These are phyloP conservation scores for Neolecta irregularis DNA, from an alignment of 1,139 yeast species.

Conservation along the genomic window DNA sequence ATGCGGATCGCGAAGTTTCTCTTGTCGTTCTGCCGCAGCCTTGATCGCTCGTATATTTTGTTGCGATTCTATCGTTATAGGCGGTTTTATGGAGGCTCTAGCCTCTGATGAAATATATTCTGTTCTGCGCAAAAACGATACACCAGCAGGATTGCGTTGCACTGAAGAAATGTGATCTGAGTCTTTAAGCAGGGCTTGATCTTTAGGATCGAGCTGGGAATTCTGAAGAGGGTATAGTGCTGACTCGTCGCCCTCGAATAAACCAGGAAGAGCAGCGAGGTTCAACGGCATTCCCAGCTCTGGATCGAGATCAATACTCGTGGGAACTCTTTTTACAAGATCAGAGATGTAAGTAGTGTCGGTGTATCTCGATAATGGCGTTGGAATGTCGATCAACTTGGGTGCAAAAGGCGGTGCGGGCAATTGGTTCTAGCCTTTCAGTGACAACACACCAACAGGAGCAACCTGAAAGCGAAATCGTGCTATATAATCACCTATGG, in stretches of 20 bases:
- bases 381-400: slow-evolving; percentile 45
- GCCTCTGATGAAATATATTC: slow-evolving; percentile 55
- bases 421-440: slow-evolving; percentile 60
- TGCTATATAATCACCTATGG: too few species aligned
- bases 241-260: slow-evolving; percentile 47
- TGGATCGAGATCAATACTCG: slow-evolving; percentile 48
- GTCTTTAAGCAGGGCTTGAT: slow-evolving; percentile 61
- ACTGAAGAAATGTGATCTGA: slow-evolving; percentile 30
- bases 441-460: too few species aligned
- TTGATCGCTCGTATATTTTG: slow-evolving; percentile 12
- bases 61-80: slow-evolving; percentile 19
- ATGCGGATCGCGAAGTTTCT: slow-evolving; percentile 35
- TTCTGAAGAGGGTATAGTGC: slow-evolving; percentile 24
- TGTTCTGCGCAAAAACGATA: slow-evolving; percentile 81
- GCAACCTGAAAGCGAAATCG: too few species aligned
- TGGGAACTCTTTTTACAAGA: slow-evolving; percentile 59
- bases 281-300: slow-evolving; percentile 77
- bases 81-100: slow-evolving; percentile 19
- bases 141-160: slow-evolving; percentile 26
- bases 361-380: slow-evolving; percentile 31
- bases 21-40: slow-evolving; percentile 16
- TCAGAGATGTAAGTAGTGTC: slow-evolving; percentile 56
- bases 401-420: slow-evolving; percentile 96
- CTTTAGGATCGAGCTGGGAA: slow-evolving; percentile 50
- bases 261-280: slow-evolving; percentile 49